Base-by-base conservation (phyloP, 352 stramenopile genomes). In the Phytopythium vexans region DNA sequence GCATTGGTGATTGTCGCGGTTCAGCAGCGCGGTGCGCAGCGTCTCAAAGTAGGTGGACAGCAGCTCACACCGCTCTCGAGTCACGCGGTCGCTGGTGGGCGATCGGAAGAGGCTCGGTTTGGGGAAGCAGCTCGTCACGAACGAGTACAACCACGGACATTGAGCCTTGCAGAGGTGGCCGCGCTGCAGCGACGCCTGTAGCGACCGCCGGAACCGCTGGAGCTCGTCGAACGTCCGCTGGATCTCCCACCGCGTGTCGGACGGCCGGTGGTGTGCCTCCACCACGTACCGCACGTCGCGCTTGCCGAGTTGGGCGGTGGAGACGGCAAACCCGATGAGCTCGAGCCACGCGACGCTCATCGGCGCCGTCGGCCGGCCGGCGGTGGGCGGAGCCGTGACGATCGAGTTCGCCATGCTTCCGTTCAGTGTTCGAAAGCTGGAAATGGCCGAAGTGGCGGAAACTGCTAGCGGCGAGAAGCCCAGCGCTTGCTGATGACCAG, bases 81-180 rank as follows among this genome's bases (percentile, higher is more conserved):
- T 54, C 35, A 74, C 57, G 3, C 47, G 56, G 15, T 54, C 54
- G 27, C 47, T 66, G 21, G 53, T 49, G n/a, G 42, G 35, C 27
- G 49, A 68, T n/a, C 50, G 50, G 37, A 66, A 65, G 5, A 62
- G 34, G 6, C 54, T 58, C 10, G 54, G 55, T 51, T 58, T 67
- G 47, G 59, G 63, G 58, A 71, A 71, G 58, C 68, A 68, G 58
- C 63, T 68, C 44, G 47, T 58, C n/a, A 68, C 52, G 54, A 68
- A 71, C 41, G 58, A 60, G 54, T 60, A 67, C 41, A 71, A 51
- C 63, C 54, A 68, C 46, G 59, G 59, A 34, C 59, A 72, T 6
- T 41, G 43, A 14, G 54, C 63, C 21, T 61, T 33, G 39, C 63
- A 68, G 50, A 33, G 8, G 58, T 70, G 62, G 21, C 58, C 62